These are phyloP conservation scores for Chrysoporthe austroafricana DNA, from an alignment of 2,329 filamentous ascomycete species.

Conservation along the genomic window DNA sequence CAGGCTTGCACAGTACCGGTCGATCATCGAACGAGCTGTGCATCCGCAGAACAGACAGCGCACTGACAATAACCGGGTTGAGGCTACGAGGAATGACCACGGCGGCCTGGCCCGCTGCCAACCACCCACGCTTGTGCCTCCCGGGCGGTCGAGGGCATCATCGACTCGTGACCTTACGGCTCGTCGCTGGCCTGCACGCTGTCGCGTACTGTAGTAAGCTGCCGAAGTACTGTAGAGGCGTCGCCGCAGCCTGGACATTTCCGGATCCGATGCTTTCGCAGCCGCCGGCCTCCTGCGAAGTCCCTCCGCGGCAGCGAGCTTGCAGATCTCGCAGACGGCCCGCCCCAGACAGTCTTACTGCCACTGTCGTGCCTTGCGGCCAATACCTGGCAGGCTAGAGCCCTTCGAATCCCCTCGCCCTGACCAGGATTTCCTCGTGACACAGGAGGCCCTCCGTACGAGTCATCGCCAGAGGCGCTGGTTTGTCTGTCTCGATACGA, in stretches of 20 bases:
- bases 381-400: neutral
- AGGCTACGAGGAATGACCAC: neutral
- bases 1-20: neutral
- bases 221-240: too few relatives aligned
- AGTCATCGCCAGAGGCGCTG: neutral
- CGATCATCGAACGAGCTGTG: neutral
- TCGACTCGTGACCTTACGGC: neutral
- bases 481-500: neutral
- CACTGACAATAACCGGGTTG: neutral
- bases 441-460: neutral
- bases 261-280: too few relatives aligned
- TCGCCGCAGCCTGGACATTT: too few relatives aligned
- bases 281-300: too few relatives aligned
- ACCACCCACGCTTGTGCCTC: neutral
- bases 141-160: neutral
- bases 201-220: neutral
- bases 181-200: neutral
- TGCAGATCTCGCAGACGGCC: too few relatives aligned
- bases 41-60: neutral
- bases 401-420: neutral
- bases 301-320: too few relatives aligned
- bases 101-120: neutral
- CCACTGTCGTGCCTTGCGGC: too few relatives aligned
- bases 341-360: too few relatives aligned
- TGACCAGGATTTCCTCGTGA: neutral